phyloP scores from a whole-genome alignment of 2,329 filamentous ascomycete genomes.

The Hypoxylon sp. region DNA sequence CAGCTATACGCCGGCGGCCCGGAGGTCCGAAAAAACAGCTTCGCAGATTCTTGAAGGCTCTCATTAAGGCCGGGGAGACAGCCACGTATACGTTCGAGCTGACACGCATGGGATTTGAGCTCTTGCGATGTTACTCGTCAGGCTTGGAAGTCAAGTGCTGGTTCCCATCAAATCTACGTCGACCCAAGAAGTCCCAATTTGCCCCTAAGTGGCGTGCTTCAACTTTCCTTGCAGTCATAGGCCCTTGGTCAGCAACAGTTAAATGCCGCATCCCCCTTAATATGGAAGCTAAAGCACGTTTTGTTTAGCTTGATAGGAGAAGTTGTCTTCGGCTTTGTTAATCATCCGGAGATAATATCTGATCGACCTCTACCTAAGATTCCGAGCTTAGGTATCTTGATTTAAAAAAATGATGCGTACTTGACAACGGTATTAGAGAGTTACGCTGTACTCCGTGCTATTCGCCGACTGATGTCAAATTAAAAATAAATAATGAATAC shows the following conservation, averaged over 20 bases:
- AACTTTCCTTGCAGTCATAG: neutral
- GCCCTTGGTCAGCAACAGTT: neutral
- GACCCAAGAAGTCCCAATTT: neutral
- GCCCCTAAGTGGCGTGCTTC: neutral
- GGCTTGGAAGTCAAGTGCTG: slow-evolving; percentile 53
- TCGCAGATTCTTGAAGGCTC: slow-evolving; percentile 66
- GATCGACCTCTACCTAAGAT: neutral
- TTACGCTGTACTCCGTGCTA: too few relatives aligned
- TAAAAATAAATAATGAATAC: neutral
- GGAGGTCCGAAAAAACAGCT: slow-evolving; percentile 61
- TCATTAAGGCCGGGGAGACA: slow-evolving; percentile 58
- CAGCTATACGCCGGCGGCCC: slow-evolving; percentile 68
- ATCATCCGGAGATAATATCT: neutral
- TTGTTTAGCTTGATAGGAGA: neutral
- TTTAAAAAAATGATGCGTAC: too few relatives aligned
- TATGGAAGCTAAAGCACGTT: neutral
- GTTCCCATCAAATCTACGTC: neutral
- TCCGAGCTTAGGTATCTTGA: too few relatives aligned
- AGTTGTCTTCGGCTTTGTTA: neutral
- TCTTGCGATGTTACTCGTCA: slow-evolving; percentile 59
- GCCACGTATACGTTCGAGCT: slow-evolving; percentile 60
- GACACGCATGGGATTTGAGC: slow-evolving; percentile 62
- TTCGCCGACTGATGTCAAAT: neutral
- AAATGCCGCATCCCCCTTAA: neutral
- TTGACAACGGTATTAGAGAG: too few relatives aligned